Percentiles rank a stretch among this genome's conserved stretches.
Evolutionary conservation across 1,284 basidiomycete species (phyloP).

Genomic region (Moesziomyces aphidis): DNA sequence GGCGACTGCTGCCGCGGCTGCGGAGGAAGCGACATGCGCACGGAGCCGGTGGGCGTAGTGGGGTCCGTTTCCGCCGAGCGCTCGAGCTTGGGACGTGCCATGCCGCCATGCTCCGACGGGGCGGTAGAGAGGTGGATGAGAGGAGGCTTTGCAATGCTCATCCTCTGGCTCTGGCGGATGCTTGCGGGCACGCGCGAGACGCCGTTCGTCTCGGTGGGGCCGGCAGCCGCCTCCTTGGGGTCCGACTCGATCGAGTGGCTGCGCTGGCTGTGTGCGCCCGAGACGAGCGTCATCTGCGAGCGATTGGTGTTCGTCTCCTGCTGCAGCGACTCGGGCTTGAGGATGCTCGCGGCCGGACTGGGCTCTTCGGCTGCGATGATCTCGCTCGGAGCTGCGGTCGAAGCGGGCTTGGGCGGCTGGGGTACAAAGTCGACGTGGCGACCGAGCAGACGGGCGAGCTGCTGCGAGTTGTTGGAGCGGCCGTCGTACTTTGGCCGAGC

Average conservation of each 20-base stretch:
- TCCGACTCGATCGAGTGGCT: conserved; percentile 31
- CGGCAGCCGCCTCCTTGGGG: conserved; percentile 1
- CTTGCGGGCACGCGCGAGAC: conserved; percentile 15
- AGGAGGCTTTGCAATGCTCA: conserved; percentile 26
- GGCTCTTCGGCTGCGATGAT: background rate
- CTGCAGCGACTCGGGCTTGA: conserved; percentile 10
- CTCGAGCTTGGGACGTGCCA: conserved; percentile 14
- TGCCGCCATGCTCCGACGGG: conserved; percentile 8
- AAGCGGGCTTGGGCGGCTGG: background rate
- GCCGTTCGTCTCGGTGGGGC: background rate
- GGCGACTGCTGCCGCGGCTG: conserved; percentile 26
- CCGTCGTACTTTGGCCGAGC: conserved; percentile 49
- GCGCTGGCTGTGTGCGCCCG: conserved; percentile 21
- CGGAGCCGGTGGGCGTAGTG: conserved; percentile 13
- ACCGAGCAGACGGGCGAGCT: conserved; percentile 31
- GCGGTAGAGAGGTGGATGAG: conserved; percentile 36
- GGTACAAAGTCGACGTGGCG: conserved; percentile 33
- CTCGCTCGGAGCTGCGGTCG: conserved; percentile 9
- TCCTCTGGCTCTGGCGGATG: conserved; percentile 30
- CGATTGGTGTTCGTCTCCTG: conserved; percentile 6
- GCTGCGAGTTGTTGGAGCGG: conserved; percentile 38
- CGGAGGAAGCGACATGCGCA: conserved; percentile 21
- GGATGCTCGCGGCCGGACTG: conserved; percentile 19
- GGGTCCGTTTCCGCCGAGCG: conserved; percentile 32
- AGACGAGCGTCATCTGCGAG: conserved; percentile 29